Evolutionary conservation across 192 early-diverging fungal genomes (phyloP), one percentile per base, ranked within the genome.

Genomic region (Chytriomyces confervae): DNA sequence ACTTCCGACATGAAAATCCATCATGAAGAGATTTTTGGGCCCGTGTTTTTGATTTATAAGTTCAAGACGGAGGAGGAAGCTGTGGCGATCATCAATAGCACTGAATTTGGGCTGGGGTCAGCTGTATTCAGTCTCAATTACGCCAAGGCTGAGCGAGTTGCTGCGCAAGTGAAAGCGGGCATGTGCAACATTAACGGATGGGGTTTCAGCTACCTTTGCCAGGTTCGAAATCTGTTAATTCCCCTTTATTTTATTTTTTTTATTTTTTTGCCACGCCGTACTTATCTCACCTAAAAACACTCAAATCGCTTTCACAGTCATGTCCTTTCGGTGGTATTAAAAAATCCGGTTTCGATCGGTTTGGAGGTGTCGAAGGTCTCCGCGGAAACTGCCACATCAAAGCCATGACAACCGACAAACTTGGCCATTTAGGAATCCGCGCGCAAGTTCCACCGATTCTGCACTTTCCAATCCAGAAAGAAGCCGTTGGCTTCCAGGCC

Each of bases 21-120:
- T 46, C 84, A 78, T n/a, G 94, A 98, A 80, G 96, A 98, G 79
- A 94, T 92, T 6, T 98, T 98, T 89, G 96, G 96, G n/a, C 96
- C 96, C 7, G 87, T 98, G 29, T 92, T 94, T 53, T 91, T 88
- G 7, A 84, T 98, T 48, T 93, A 88, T 82, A 84, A 76, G 11
- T 98, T 98, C 80, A 75, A 88, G 0, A 89, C 89, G 13, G 93
- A 95, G 68, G 91, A 93, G 1, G 82, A 86, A 63, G 91, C 92
- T 10, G 50, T 96, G 46, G 70, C 80, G 5, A 79, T 91, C 16
- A 90, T 91, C 61, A 94, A 96, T 72, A 79, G 85, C 45, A 90
- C 89, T 27, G 87, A 84, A 10, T 95, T 91, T 84, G 92, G 93
- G 49, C 90, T 96, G 27, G 93, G 93, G 24, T 91, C 91, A 10